phyloP scores from a whole-genome alignment of 148 eudicot genomes.

The Persicaria tinctoria region DNA sequence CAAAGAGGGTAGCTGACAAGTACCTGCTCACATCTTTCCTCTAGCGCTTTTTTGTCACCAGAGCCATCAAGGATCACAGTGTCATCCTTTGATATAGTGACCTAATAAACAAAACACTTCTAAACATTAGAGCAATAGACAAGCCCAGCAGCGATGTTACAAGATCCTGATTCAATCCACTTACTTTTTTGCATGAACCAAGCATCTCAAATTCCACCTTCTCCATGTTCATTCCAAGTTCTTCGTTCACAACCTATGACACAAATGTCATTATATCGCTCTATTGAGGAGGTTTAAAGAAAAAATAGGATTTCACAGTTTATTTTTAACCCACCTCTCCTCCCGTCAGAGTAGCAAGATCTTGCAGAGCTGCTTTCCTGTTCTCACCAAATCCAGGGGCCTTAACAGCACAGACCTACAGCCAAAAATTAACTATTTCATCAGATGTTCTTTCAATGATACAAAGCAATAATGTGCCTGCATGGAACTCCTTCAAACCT shows the following conservation, averaged over 20 bases:
- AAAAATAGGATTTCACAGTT: not conserved
- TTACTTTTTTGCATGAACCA: conserved; percentile 88
- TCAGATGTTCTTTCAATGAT: not conserved
- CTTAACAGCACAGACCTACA: conserved; percentile 82
- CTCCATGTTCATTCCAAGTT: conserved; percentile 87
- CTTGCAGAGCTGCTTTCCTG: conserved; percentile 71
- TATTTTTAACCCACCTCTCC: conserved; percentile 37
- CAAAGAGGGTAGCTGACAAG: not conserved
- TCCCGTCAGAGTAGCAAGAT: conserved; percentile 84
- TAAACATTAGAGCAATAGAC: not conserved
- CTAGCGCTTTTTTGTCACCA: conserved; percentile 80
- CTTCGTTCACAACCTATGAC: conserved; percentile 72
- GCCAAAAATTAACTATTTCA: not conserved
- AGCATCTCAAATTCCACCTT: conserved; percentile 63
- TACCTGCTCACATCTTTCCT: conserved; percentile 95
- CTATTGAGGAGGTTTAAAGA: not conserved
- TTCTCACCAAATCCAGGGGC: conserved; percentile 98
- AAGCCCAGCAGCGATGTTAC: not conserved
- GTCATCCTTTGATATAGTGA: conserved; percentile 85
- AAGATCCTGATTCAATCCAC: not conserved
- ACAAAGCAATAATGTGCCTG: not conserved
- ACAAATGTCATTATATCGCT: not conserved
- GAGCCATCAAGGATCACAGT: conserved; percentile 90
- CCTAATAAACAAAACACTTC: conserved; percentile 26
- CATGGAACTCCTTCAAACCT: conserved; percentile 31